Evolutionary conservation across 2,329 filamentous ascomycete species (phyloP), one percentile per base, ranked within the genome.

Genomic region (Phoma sp.): DNA sequence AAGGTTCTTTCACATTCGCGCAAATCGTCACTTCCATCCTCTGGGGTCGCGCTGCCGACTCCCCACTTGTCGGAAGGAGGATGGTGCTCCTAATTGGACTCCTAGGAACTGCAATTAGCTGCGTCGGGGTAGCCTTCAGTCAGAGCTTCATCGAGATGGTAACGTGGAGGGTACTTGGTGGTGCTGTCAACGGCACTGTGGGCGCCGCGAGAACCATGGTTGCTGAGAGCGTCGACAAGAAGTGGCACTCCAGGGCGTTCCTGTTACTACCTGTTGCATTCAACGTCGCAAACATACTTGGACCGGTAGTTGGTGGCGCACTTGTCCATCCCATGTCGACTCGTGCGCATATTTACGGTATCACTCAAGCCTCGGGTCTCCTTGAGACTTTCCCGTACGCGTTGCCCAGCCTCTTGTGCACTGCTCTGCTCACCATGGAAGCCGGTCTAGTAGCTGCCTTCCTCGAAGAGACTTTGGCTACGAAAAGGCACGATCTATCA

Each of bases 21-120:
- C 76, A 78, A 54, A 77, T 77, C 48, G 56, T 78, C 48, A 77
- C 75, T 24, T 74, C 74, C 38, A 71, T 78, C 30, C 55, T 77
- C 29, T 78, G 75, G 75, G 75, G 75, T 22, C 62, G 75, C 18
- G 72, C 72, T 23, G 76, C 75, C 23, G 75, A 78, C 52, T 67
- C 70, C 47, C 75, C 74, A 14, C 79, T 78, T 73, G 77, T 82
- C 4, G 50, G 39, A 25, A 32, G 50, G 5, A 32, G 38, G 39
- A 40, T 13, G n/a, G 50, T 53, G 27, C 27, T 53, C 22, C 50
- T 53, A 5, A 44, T 44, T 14, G 50, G 50, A 2, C 44, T 53
- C 14, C 35, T 48, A 35, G 50, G 50, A 9, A 53, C 50, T 1
- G 39, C 38, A 4, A 13, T 48, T 27, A 47, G 50, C 44, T 53